Evolutionary conservation across 2,329 filamentous ascomycete genomes (phyloP).

Genomic region (Endocalyx cinctus): DNA sequence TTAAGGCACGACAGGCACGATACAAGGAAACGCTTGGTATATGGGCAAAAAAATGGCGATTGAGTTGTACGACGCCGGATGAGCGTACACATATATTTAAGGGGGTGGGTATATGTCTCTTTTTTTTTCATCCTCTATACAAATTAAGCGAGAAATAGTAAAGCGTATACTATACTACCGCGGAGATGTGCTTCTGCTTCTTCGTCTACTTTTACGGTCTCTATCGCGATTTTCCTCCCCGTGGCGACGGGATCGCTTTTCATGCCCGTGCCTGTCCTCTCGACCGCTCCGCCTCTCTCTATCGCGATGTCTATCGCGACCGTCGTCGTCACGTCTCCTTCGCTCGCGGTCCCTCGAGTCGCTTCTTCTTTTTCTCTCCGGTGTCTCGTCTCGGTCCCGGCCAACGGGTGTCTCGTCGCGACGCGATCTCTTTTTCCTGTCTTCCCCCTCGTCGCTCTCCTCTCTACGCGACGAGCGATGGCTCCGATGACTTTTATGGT

Average conservation of each 20-base stretch:
- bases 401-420: slow-evolving; percentile 31
- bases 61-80: too few relatives aligned
- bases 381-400: slow-evolving; percentile 21
- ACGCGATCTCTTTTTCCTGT: slow-evolving; percentile 29
- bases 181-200: slow-evolving; percentile 43
- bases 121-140: slow-evolving; percentile 11
- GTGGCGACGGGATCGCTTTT: slow-evolving; percentile 11
- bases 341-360: slow-evolving; percentile 26
- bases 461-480: slow-evolving; percentile 21
- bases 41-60: too few relatives aligned
- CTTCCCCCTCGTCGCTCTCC: slow-evolving; percentile 9
- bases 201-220: slow-evolving; percentile 22
- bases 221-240: slow-evolving; percentile 18
- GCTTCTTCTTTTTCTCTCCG: slow-evolving; percentile 18
- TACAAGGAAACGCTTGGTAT: too few relatives aligned
- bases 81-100: slow-evolving; percentile 11
- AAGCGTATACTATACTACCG: slow-evolving; percentile 14
- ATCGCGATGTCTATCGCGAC: slow-evolving; percentile 13
- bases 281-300: slow-evolving; percentile 15
- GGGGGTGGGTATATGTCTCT: slow-evolving; percentile 10
- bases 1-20: too few relatives aligned
- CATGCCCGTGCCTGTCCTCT: slow-evolving; percentile 15
- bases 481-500: slow-evolving; percentile 43
- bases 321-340: slow-evolving; percentile 23
- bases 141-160: background rate